A percentile compares a stretch with the other conserved stretches of the same genome.
phyloP scores from a whole-genome alignment of 2,329 filamentous ascomycete species.

The Drechslerella stenobrocha region DNA sequence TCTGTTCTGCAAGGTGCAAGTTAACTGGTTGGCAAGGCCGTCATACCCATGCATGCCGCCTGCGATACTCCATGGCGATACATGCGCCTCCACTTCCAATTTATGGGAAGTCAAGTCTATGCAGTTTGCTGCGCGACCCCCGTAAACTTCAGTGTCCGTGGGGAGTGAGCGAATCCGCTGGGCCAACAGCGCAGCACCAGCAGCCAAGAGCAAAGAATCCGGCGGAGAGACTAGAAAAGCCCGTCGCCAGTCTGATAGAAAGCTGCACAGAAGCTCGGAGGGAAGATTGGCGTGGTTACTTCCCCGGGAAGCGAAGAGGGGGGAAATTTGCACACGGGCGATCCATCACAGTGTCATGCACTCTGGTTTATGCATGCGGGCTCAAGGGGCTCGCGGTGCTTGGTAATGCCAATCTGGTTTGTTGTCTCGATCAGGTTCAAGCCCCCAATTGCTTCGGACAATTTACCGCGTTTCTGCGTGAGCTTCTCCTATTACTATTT shows the following conservation, averaged over 20 bases:
- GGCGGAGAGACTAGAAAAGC: neutral
- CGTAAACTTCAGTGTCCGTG: neutral
- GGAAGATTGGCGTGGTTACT: neutral
- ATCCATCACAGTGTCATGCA: conserved; percentile 18
- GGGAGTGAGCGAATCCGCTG: neutral
- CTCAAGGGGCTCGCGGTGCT: conserved; percentile 23
- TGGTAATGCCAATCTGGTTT: conserved; percentile 8
- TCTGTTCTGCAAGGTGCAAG: too few species aligned
- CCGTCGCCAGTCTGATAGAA: neutral
- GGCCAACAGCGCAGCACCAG: neutral
- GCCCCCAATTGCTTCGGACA: conserved; percentile 23
- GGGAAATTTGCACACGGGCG: conserved; percentile 42
- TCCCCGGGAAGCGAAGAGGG: neutral
- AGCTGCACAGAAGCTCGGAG: conserved; percentile 3
- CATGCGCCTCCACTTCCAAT: conserved; percentile 48
- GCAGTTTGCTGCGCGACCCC: conserved; percentile 19
- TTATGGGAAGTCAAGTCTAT: conserved; percentile 18
- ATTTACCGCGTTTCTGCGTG: conserved; percentile 45
- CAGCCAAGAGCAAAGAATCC: neutral
- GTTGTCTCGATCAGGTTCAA: conserved; percentile 44
- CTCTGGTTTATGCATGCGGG: conserved; percentile 26
- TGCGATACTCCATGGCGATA: conserved; percentile 22
- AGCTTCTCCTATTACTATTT: conserved; percentile 17
- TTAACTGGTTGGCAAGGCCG: neutral
- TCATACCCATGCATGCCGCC: conserved; percentile 16